Base-by-base conservation (phyloP, 257 asterid species). In the Solanum lycopersicoides region DNA sequence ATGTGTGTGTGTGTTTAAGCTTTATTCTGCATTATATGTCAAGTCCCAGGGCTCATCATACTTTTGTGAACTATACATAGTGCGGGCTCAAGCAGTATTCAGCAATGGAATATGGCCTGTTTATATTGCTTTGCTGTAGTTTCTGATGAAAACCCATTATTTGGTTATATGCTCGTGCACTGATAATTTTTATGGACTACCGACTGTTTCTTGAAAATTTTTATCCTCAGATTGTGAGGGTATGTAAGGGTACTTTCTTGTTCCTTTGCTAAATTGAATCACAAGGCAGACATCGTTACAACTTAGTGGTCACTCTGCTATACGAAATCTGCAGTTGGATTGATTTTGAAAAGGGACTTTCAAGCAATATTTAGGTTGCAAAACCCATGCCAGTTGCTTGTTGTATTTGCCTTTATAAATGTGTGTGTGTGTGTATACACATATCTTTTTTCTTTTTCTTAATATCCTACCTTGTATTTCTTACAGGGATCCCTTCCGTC, bases 401-500 rank as follows among this genome's bases (percentile, higher is more conserved):
- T 41, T 89, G 84, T 80, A 66, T 68, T 88, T 34, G 59, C 69
- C 25, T 73, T 89, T 76, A 25, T 85, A 21, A 60, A 60, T 60
- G 30, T 12, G 34, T 13, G 8, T 66, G 37, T 66, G 35, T 66
- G 12, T 32, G 41, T 68, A 9, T 11, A 12, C 3, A 15, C 8
- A 0, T 16, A 45, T 45, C 35, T 79, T 44, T 44, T 50, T 50
- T 18, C 20, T 82, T 50, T 82, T 82, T 28, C 30, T 30, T 82
- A 79, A 50, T 50, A 30, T 50, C 45, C 75, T 83, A 32, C 86
- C 66, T 89, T 87, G 45, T 88, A 47, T 84, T 80, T 88, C 66
- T 87, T 86, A 88, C 94, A 97, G 98, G n/a, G 99, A 97, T 91
- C 99, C 98, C 60, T 97, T 94, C 90, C 94, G 89, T 88, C 98